phyloP scores from a whole-genome alignment of 2,329 filamentous ascomycete species.

The Incumbomyces lentus region DNA sequence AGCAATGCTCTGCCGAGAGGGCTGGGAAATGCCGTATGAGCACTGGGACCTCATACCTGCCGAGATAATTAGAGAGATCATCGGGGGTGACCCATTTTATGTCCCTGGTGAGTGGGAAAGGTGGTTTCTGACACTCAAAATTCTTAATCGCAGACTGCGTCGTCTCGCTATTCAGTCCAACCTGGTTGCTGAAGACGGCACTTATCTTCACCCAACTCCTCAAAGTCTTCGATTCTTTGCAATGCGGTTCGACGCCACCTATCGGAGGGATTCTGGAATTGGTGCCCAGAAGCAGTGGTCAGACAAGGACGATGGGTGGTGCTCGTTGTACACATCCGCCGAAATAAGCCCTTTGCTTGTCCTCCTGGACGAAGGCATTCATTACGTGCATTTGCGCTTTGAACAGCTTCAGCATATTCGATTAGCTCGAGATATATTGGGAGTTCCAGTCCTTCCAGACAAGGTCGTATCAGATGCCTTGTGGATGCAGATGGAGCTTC shows the following conservation, averaged over 20 bases:
- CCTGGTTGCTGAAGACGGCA: slow-evolving; percentile 35
- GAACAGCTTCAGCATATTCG: slow-evolving; percentile 48
- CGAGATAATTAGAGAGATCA: slow-evolving; percentile 48
- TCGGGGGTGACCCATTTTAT: slow-evolving; percentile 50
- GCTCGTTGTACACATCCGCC: slow-evolving; percentile 42
- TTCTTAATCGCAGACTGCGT: slow-evolving; percentile 43
- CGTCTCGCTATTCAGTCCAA: slow-evolving; percentile 38
- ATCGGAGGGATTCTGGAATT: slow-evolving; percentile 31
- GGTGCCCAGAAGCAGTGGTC: slow-evolving; percentile 25
- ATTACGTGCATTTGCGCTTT: slow-evolving; percentile 50
- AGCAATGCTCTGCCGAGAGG: slow-evolving; percentile 47
- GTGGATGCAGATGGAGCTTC: slow-evolving; percentile 48
- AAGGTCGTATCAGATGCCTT: slow-evolving; percentile 45
- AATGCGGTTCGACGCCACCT: slow-evolving; percentile 43
- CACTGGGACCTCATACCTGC: slow-evolving; percentile 49
- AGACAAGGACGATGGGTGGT: slow-evolving; percentile 39
- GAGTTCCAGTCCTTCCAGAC: slow-evolving; percentile 45
- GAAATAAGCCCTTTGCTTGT: slow-evolving; percentile 47
- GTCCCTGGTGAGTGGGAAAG: slow-evolving; percentile 48
- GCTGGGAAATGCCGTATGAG: slow-evolving; percentile 43
- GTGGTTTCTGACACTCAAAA: slow-evolving; percentile 45
- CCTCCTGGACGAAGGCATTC: slow-evolving; percentile 48
- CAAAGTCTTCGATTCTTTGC: slow-evolving; percentile 40
- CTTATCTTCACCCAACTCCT: slow-evolving; percentile 36
- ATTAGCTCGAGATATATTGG: slow-evolving; percentile 41